These are phyloP conservation scores for Stevia rebaudiana DNA, from an alignment of 140 eudicot species.

Conservation along the genomic window DNA sequence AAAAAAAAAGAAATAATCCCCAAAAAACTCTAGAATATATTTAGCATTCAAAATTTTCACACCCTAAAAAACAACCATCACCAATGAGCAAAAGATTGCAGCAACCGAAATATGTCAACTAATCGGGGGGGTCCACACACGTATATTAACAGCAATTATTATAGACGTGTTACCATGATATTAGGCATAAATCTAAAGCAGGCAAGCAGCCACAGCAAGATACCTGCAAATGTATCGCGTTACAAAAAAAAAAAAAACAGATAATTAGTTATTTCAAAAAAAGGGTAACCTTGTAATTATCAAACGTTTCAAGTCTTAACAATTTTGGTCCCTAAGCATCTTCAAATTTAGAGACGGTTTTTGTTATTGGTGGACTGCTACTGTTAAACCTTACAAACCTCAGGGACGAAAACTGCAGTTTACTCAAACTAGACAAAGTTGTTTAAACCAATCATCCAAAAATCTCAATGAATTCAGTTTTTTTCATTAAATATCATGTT, in stretches of 20 bases:
- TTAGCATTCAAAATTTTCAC: neutral
- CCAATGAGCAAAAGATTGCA: neutral
- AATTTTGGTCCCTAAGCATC: too few species aligned
- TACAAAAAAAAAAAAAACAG: neutral
- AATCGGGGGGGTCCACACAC: neutral
- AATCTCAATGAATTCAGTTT: too few species aligned
- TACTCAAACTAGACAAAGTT: too few species aligned
- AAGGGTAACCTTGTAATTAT: too few species aligned
- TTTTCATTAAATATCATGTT: too few species aligned
- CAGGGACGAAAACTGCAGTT: too few species aligned
- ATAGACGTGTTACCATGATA: slow-evolving; percentile 11
- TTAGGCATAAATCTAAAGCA: slow-evolving; percentile 16
- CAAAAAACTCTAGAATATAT: neutral
- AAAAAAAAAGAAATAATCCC: neutral
- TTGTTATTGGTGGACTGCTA: too few species aligned
- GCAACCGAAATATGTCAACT: neutral
- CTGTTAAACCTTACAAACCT: too few species aligned
- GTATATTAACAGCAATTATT: neutral
- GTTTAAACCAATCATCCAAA: too few species aligned
- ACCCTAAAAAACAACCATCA: slow-evolving; percentile 7
- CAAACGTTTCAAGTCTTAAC: too few species aligned
- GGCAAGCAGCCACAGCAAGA: slow-evolving; percentile 16
- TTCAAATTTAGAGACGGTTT: too few species aligned
- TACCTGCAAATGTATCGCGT: slow-evolving; percentile 25
- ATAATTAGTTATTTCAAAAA: too few species aligned